phyloP scores from a whole-genome alignment of 1,284 basidiomycete species.

The Papiliotrema laurentii region DNA sequence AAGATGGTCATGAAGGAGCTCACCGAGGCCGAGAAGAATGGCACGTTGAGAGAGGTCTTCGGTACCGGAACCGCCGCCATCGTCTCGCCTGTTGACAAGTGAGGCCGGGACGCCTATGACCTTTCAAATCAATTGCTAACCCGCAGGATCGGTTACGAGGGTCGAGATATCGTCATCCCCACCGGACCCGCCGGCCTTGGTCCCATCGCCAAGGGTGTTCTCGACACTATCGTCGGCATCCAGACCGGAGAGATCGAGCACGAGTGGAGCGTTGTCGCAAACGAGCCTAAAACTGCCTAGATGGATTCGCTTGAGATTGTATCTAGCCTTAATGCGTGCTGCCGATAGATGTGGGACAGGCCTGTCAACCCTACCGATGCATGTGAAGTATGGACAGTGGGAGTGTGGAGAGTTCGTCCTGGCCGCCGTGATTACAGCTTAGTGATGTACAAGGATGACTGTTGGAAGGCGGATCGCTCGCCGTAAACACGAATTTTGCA shows the following conservation, averaged over 20 bases:
- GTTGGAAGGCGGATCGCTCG: too few species aligned
- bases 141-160: slow-evolving; percentile 72
- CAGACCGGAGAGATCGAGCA: slow-evolving; percentile 81
- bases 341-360: too few species aligned
- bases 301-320: not conserved
- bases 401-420: too few species aligned
- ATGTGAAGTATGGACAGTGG: too few species aligned
- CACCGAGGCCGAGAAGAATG: slow-evolving; percentile 63
- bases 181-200: slow-evolving; percentile 85
- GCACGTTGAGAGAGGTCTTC: slow-evolving; percentile 83
- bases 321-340: too few species aligned
- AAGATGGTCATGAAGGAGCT: slow-evolving; percentile 86
- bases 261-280: slow-evolving; percentile 60
- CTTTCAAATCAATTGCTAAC: not conserved
- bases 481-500: too few species aligned
- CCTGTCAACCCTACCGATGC: too few species aligned
- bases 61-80: slow-evolving; percentile 89
- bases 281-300: slow-evolving; percentile 8
- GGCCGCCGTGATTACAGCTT: too few species aligned
- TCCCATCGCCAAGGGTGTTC: slow-evolving; percentile 71
- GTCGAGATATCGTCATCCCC: slow-evolving; percentile 76
- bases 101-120: slow-evolving; percentile 12
- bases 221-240: slow-evolving; percentile 80
- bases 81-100: slow-evolving; percentile 69
- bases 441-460: too few species aligned